phyloP scores from a whole-genome alignment of 1,284 basidiomycete species.

The Tilletia indica region DNA sequence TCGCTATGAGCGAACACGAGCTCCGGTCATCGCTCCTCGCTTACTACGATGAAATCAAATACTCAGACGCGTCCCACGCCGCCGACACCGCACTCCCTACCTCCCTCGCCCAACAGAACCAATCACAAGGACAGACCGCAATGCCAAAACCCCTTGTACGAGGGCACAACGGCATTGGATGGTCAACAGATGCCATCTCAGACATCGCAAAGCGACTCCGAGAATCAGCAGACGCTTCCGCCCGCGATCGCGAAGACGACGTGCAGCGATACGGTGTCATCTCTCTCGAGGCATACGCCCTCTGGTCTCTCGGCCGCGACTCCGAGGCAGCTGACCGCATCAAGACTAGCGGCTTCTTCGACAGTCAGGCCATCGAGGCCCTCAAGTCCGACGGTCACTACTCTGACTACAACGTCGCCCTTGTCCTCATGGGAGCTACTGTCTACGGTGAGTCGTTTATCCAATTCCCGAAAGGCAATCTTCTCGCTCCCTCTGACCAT shows the following conservation, averaged over 20 bases:
- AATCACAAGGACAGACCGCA: slow-evolving; percentile 23
- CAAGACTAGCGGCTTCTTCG: slow-evolving; percentile 41
- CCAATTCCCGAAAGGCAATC: background rate
- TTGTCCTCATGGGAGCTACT: slow-evolving; percentile 42
- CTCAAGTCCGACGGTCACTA: slow-evolving; percentile 26
- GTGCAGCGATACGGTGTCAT: slow-evolving; percentile 18
- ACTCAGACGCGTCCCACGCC: slow-evolving; percentile 39
- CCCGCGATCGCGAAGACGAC: background rate
- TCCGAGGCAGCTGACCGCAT: slow-evolving; percentile 44
- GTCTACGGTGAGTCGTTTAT: slow-evolving; percentile 34
- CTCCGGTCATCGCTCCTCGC: slow-evolving; percentile 33
- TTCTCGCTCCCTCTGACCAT: background rate
- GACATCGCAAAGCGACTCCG: slow-evolving; percentile 33
- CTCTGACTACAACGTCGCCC: slow-evolving; percentile 33
- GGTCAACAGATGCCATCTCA: slow-evolving; percentile 34
- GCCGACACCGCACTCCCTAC: slow-evolving; percentile 33
- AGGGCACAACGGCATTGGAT: slow-evolving; percentile 32
- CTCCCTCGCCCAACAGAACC: slow-evolving; percentile 20
- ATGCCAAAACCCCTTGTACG: slow-evolving; percentile 39
- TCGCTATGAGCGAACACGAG: slow-evolving; percentile 35
- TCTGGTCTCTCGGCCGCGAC: slow-evolving; percentile 47
- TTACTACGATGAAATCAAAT: slow-evolving; percentile 33
- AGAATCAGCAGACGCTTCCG: slow-evolving; percentile 24
- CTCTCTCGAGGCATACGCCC: slow-evolving; percentile 38
- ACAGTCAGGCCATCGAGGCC: slow-evolving; percentile 31